Evolutionary conservation across 192 early-diverging fungal species (phyloP).

Genomic region (Thamnidium elegans): DNA sequence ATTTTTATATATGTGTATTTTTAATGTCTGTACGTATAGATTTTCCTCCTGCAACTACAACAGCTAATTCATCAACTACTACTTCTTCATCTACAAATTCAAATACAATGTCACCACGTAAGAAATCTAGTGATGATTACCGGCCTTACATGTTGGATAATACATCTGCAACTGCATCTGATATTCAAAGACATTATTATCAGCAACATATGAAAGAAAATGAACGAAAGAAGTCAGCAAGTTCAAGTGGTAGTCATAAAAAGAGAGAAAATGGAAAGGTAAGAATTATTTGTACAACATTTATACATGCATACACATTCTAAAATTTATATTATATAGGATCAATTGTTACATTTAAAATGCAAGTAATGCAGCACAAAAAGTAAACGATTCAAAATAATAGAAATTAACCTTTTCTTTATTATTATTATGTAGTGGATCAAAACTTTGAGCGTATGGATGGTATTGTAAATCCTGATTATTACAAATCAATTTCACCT

Average conservation of each 20-base stretch:
- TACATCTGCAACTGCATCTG: slow-evolving; percentile 5
- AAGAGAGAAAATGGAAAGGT: not conserved
- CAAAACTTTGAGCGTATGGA: slow-evolving; percentile 46
- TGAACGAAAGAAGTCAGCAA: slow-evolving; percentile 18
- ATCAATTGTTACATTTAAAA: not conserved
- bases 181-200: slow-evolving; percentile 13
- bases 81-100: slow-evolving; percentile 1
- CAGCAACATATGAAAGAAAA: slow-evolving; percentile 12
- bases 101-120: slow-evolving; percentile 14
- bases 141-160: not conserved
- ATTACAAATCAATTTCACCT: slow-evolving; percentile 14
- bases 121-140: slow-evolving; percentile 21
- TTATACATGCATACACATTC: not conserved
- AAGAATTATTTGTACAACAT: not conserved
- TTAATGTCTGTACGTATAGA: not conserved
- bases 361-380: not conserved
- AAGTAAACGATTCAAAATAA: not conserved
- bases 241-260: slow-evolving; percentile 1
- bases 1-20: not conserved
- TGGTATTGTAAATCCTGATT: slow-evolving; percentile 42
- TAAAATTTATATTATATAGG: not conserved
- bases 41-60: not conserved
- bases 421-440: slow-evolving; percentile 34
- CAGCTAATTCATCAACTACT: slow-evolving; percentile 1
- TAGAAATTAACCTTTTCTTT: not conserved